Percentiles rank a stretch among this genome's conserved stretches.
Evolutionary conservation across 805 yeast species (phyloP).

Genomic region (Yamadazyma laniorum): DNA sequence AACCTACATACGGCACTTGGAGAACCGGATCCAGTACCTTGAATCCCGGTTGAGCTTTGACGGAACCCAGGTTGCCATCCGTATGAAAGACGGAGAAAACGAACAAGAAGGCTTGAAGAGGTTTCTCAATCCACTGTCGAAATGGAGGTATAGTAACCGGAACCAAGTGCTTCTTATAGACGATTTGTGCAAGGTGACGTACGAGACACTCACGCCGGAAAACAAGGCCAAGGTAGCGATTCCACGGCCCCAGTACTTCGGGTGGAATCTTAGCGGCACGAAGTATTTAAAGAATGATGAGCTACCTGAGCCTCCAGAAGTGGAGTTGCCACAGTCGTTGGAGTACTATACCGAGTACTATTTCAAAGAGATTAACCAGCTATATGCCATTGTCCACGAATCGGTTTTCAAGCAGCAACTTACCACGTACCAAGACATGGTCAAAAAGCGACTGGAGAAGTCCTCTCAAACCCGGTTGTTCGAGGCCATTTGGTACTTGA

Average conservation of each 20-base stretch:
- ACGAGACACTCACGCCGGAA: constrained; percentile 31
- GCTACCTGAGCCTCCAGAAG: constrained; percentile 33
- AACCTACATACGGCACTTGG: constrained; percentile 33
- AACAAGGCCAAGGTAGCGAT: constrained; percentile 33
- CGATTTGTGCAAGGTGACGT: constrained; percentile 36
- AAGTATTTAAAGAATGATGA: constrained; percentile 41
- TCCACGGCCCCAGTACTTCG: constrained; percentile 62
- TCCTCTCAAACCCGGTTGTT: constrained; percentile 43
- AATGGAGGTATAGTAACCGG: constrained; percentile 48
- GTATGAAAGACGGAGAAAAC: constrained; percentile 18
- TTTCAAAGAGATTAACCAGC: constrained; percentile 51
- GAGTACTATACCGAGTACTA: constrained; percentile 35
- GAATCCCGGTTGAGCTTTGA: constrained; percentile 28
- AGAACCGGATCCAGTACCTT: constrained; percentile 39
- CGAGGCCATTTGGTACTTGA: constrained; percentile 48
- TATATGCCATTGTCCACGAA: constrained; percentile 53
- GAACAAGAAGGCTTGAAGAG: constrained; percentile 20
- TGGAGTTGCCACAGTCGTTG: constrained; percentile 16
- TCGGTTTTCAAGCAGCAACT: constrained; percentile 52
- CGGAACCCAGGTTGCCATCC: constrained; percentile 13
- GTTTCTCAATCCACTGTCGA: constrained; percentile 29
- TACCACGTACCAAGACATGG: constrained; percentile 24
- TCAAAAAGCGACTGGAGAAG: not conserved
- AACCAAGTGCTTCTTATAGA: constrained; percentile 43
- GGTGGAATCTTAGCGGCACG: constrained; percentile 65